Evolutionary conservation across 306 rosid species (phyloP).

Genomic region (Malus sylvestris): DNA sequence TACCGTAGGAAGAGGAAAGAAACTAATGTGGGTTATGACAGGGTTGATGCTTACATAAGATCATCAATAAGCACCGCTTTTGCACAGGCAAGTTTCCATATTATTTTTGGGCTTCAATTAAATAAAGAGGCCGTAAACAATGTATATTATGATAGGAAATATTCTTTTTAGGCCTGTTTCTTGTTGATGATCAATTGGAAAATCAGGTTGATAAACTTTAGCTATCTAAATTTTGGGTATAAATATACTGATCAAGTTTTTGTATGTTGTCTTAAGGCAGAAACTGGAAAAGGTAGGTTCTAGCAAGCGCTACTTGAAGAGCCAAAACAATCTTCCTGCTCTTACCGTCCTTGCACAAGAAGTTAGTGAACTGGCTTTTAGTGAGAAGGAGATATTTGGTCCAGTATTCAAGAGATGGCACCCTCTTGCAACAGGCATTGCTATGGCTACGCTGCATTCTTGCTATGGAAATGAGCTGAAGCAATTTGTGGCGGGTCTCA

Average conservation of each 20-base stretch:
- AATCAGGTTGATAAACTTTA: not conserved
- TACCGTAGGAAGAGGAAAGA: conserved; percentile 39
- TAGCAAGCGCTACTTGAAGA: conserved; percentile 44
- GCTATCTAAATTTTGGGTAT: not conserved
- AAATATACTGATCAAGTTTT: conserved; percentile 26
- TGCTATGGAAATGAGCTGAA: conserved; percentile 80
- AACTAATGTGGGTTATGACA: conserved; percentile 38
- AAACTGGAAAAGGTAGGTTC: conserved; percentile 54
- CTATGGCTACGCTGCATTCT: conserved; percentile 81
- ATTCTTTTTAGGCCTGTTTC: not conserved
- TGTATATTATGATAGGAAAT: not conserved
- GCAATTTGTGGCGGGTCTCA: conserved; percentile 46
- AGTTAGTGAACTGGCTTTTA: conserved; percentile 52
- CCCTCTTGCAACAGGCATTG: conserved; percentile 79
- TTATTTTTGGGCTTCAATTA: not conserved
- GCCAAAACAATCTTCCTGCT: conserved; percentile 45
- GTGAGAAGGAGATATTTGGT: conserved; percentile 74
- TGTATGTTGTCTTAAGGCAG: conserved; percentile 45
- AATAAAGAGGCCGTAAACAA: not conserved
- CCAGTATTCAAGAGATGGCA: conserved; percentile 82
- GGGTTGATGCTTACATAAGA: conserved; percentile 69
- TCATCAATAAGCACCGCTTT: conserved; percentile 69
- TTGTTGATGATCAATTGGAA: not conserved
- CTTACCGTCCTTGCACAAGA: conserved; percentile 70
- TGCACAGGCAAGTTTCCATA: conserved; percentile 65